A percentile compares a stretch with the other conserved stretches of the same genome.
Conservation (phyloP, 1,284 basidiomycete genomes). For the Apiotrichum gracile region DNA sequence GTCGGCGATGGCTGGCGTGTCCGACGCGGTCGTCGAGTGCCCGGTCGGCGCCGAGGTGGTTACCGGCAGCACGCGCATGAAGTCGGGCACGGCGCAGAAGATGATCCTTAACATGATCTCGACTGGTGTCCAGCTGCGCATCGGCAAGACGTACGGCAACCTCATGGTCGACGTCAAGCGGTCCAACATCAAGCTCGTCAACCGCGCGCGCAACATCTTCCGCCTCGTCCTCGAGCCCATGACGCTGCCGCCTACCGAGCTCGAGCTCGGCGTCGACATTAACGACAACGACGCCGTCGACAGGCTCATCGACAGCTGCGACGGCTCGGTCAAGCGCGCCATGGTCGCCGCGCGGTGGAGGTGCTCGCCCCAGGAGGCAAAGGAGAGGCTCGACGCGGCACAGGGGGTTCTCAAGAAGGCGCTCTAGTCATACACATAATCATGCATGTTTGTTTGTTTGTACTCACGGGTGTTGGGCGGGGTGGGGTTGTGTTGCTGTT, state of each 20-base stretch:
- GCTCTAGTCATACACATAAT: not conserved
- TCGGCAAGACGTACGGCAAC: constrained; percentile 21
- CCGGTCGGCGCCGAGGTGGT: constrained; percentile 21
- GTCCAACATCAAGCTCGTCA: constrained; percentile 8
- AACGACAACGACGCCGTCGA: constrained; percentile 11
- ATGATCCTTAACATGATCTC: constrained; percentile 25
- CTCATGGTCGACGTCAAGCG: constrained; percentile 16
- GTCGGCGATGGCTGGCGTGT: constrained; percentile 3
- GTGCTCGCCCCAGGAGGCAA: constrained; percentile 8
- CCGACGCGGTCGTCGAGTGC: constrained; percentile 18
- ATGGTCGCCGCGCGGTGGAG: constrained; percentile 18
- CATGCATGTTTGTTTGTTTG: not conserved
- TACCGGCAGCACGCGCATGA: constrained; percentile 22
- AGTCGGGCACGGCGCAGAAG: constrained; percentile 20
- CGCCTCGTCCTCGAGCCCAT: constrained; percentile 7
- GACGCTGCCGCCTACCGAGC: not conserved
- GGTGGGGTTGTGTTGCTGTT: too few relatives aligned
- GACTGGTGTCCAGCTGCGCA: constrained; percentile 14
- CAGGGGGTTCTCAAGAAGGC: constrained; percentile 14
- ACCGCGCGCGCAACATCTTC: constrained; percentile 10
- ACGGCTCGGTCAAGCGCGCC: constrained; percentile 16
- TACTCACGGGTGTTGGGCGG: not conserved
- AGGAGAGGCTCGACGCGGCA: constrained; percentile 2
- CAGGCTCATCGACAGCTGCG: constrained; percentile 12
- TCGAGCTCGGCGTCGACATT: not conserved